Evolutionary conservation across 2,329 filamentous ascomycete species (phyloP), one percentile per base, ranked within the genome.

Genomic region (Pseudogymnoascus sp.): DNA sequence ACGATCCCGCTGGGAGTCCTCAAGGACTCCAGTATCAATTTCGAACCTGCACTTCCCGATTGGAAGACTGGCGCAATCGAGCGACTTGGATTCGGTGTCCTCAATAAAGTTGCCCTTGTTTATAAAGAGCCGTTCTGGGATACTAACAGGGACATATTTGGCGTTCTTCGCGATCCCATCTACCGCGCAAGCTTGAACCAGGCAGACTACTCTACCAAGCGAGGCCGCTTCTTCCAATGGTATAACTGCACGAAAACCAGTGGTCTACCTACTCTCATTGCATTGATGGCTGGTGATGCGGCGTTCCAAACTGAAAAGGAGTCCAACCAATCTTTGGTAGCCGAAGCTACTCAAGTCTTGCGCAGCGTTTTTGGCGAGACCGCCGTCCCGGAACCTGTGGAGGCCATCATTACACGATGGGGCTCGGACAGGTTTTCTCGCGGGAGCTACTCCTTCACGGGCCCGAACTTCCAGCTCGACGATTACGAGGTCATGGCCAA

Each of bases 181-280:
- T 83, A 85, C 65, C 79, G 82, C 3, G 82, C 86, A 63, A 96
- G 91, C 71, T 81, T 93, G 62, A 80, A 86, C 50, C 91, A 96
- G 70, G 83, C 84, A 61, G 90, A 96, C 67, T 97, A 97, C 71
- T 80, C 86, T 4, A 79, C 82, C 3, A 87, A 86, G 65, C 86
- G 93, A 62, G 93, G 93, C n/a, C 88, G 93, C 24, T 96, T 96
- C 76, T 99, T 97, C 71, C 85, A 99, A 69, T 97, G 96, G 84
- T 97, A 96, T 84, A 97, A 99, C 70, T 91, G 92, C 62, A 88
- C 92, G 65, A 90, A 91, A 69, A 96, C 91, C 2, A 92, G 90
- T 53, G 96, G 96, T 0, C 80, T 96, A 37, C 95, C 90, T 1
- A 91, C 92, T 61, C 81, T 97, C 24, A 86, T 97, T 65, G 95